A percentile compares a stretch with the other conserved stretches of the same genome.
Conservation (phyloP, 768 basidiomycete species). For the Holtermannia corniformis region DNA sequence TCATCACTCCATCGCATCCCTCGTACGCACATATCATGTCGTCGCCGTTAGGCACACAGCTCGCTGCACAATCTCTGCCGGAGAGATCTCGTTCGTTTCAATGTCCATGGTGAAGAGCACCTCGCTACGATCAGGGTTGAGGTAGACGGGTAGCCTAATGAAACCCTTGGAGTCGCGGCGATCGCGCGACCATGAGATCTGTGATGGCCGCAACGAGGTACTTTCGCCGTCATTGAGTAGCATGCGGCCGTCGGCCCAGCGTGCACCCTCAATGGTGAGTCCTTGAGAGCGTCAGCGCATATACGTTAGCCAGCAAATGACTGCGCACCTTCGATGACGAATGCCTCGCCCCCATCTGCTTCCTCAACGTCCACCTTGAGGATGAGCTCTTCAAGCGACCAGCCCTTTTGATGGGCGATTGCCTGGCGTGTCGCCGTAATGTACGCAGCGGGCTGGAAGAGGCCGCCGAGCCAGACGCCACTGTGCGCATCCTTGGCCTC, state of each 20-base stretch:
- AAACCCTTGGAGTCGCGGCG: conserved; percentile 21
- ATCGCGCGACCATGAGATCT: conserved; percentile 62
- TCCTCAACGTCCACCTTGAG: conserved; percentile 72
- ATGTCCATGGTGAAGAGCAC: conserved; percentile 83
- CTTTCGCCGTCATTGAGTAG: conserved; percentile 75
- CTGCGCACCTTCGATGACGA: conserved; percentile 73
- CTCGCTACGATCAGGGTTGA: conserved; percentile 72
- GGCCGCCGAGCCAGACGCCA: conserved; percentile 86
- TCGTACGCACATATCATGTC: too few species aligned
- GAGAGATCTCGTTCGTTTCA: conserved; percentile 60
- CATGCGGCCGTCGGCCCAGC: conserved; percentile 60
- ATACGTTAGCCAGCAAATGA: background rate
- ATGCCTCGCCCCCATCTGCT: conserved; percentile 66
- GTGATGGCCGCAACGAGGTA: conserved; percentile 68
- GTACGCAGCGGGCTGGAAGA: conserved; percentile 96
- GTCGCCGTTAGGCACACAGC: conserved; percentile 82
- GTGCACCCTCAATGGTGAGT: conserved; percentile 75
- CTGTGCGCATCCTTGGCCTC: conserved; percentile 49
- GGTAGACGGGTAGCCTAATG: conserved; percentile 82
- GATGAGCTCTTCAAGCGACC: conserved; percentile 82
- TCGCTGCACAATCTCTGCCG: conserved; percentile 67
- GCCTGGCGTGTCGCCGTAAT: conserved; percentile 91
- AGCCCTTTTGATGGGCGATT: conserved; percentile 83
- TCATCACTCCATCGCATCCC: too few species aligned
- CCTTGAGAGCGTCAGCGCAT: conserved; percentile 48